Evolutionary conservation across 192 early-diverging fungal species (phyloP).

Genomic region (Backusella morwellensis): DNA sequence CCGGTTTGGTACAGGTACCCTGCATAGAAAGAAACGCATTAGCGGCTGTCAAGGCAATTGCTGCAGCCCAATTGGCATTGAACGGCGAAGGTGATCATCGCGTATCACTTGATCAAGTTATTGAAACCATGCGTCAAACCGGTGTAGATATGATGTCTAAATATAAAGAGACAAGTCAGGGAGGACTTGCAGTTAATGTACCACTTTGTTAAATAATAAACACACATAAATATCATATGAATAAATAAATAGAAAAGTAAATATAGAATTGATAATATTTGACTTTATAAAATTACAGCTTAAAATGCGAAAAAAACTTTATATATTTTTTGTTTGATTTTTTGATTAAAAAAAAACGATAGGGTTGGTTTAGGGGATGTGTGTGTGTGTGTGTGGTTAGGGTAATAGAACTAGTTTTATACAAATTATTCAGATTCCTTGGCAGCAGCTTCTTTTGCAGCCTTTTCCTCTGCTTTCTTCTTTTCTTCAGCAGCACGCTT

Average conservation of each 20-base stretch:
- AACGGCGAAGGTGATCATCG: slow-evolving; percentile 90
- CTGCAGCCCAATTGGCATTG: slow-evolving; percentile 92
- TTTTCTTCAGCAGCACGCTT: slow-evolving; percentile 21
- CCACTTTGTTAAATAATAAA: slow-evolving; percentile 36
- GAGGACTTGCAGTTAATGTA: slow-evolving; percentile 91
- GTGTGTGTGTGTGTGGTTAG: background rate
- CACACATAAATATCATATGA: background rate
- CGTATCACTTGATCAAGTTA: slow-evolving; percentile 93
- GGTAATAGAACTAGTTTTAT: slow-evolving; percentile 8
- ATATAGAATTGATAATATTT: background rate
- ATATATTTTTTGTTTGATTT: background rate
- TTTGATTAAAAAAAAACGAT: background rate
- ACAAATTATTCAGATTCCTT: slow-evolving; percentile 11
- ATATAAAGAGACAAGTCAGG: slow-evolving; percentile 96
- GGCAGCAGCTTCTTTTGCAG: slow-evolving; percentile 14
- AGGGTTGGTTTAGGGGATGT: background rate
- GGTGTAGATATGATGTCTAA: slow-evolving; percentile 91
- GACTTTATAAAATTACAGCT: slow-evolving; percentile 1
- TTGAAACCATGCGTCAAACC: slow-evolving; percentile 94
- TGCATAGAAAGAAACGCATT: slow-evolving; percentile 96
- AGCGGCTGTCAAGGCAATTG: slow-evolving; percentile 93
- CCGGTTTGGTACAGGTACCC: slow-evolving; percentile 92
- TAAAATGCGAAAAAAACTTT: background rate
- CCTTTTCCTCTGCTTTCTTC: slow-evolving; percentile 18
- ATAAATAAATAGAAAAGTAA: background rate